These are phyloP conservation scores for Mycena leptocephala DNA, from an alignment of 768 basidiomycete genomes.

Conservation along the genomic window DNA sequence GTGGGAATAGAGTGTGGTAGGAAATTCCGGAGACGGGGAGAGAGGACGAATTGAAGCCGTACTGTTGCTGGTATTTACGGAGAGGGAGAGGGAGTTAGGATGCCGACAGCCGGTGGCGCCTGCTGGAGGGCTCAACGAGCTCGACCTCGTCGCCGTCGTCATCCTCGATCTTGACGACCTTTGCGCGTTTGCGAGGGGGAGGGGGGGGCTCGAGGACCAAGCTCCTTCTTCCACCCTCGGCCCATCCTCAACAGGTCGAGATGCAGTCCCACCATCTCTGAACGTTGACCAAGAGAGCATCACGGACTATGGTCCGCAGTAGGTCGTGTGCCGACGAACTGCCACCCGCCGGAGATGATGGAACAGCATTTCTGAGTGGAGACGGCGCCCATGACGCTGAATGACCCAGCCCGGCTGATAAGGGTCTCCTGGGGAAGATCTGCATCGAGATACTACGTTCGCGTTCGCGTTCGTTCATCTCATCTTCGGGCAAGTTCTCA, in stretches of 20 bases:
- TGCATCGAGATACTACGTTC: conserved; percentile 67
- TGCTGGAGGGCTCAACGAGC: background rate
- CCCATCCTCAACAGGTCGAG: conserved; percentile 83
- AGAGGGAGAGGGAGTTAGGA: background rate
- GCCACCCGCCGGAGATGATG: conserved; percentile 44
- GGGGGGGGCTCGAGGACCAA: too few relatives aligned
- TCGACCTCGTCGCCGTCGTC: background rate
- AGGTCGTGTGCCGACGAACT: conserved; percentile 68
- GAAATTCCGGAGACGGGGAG: background rate
- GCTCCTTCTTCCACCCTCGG: conserved; percentile 76
- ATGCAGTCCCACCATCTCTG: conserved; percentile 85
- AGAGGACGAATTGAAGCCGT: background rate
- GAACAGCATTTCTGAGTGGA: conserved; percentile 54
- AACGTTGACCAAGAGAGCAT: conserved; percentile 82
- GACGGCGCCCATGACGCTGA: conserved; percentile 58
- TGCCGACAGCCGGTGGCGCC: background rate
- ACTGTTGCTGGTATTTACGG: background rate
- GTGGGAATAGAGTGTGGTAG: background rate
- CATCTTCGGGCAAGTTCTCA: conserved; percentile 40
- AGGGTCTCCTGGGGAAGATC: conserved; percentile 69
- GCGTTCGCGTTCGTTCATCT: conserved; percentile 37
- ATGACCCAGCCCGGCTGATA: conserved; percentile 38
- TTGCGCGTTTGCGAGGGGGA: background rate
- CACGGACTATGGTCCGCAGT: conserved; percentile 75
- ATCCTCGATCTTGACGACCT: background rate